A percentile compares a stretch with the other conserved stretches of the same genome.
These are phyloP conservation scores for Musa acuminata DNA, from an alignment of 176 grass and related monocot species.

Conservation along the genomic window DNA sequence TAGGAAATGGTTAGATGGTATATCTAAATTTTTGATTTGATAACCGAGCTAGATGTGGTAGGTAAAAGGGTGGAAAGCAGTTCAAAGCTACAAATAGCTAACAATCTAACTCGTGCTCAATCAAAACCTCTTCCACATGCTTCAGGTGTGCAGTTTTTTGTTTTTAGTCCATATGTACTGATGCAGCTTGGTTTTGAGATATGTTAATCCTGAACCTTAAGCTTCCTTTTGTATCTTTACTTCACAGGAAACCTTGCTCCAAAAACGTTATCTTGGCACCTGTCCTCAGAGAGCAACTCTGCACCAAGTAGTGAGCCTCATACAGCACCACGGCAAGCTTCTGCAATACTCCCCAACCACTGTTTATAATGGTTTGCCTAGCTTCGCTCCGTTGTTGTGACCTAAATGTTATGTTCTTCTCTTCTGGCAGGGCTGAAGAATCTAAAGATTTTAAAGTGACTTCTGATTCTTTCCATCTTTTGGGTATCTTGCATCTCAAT, in stretches of 20 bases:
- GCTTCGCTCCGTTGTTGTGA: neutral
- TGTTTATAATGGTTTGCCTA: too few relatives aligned
- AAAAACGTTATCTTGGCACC: slow-evolving; percentile 93
- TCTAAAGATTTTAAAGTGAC: slow-evolving; percentile 39
- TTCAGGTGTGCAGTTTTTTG: slow-evolving; percentile 43
- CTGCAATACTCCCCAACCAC: neutral
- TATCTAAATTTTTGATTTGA: slow-evolving; percentile 11
- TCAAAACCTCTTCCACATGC: slow-evolving; percentile 45
- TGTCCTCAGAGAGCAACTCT: slow-evolving; percentile 61
- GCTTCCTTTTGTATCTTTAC: neutral
- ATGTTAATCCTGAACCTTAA: slow-evolving; percentile 3
- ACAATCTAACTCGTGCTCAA: slow-evolving; percentile 30
- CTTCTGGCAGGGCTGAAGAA: slow-evolving; percentile 42
- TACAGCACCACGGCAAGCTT: slow-evolving; percentile 38
- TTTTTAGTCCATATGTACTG: neutral
- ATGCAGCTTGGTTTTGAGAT: neutral
- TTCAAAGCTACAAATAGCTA: slow-evolving; percentile 47
- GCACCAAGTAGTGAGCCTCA: slow-evolving; percentile 36
- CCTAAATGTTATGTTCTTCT: neutral
- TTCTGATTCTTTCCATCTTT: slow-evolving; percentile 41
- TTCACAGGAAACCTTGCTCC: slow-evolving; percentile 29
- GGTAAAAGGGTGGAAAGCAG: slow-evolving; percentile 44
- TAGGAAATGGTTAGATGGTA: slow-evolving; percentile 15
- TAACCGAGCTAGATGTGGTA: slow-evolving; percentile 32
- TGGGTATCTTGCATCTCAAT: slow-evolving; percentile 28